These are phyloP conservation scores for Cytospora schulzeri DNA, from an alignment of 2,329 filamentous ascomycete species.

Conservation along the genomic window DNA sequence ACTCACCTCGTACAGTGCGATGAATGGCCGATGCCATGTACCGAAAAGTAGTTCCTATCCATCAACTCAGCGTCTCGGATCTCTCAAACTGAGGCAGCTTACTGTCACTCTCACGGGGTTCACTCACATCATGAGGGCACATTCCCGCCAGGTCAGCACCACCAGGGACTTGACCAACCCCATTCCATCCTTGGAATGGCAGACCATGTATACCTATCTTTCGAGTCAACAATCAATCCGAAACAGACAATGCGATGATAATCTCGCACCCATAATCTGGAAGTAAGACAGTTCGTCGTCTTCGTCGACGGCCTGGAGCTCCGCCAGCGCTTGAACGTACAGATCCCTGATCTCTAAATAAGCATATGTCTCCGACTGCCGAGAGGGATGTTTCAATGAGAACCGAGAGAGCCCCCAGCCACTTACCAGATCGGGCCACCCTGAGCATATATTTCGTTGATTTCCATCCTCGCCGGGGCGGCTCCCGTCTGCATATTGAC, in stretches of 20 bases:
- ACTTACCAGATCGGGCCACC: conserved; percentile 49
- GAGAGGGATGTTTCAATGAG: not conserved
- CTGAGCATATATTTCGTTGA: conserved; percentile 47
- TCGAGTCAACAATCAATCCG: conserved; percentile 17
- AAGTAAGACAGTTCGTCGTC: conserved; percentile 52
- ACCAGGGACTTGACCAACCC: conserved; percentile 37
- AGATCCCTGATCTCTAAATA: conserved; percentile 44
- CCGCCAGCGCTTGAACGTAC: conserved; percentile 49
- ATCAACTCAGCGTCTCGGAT: not conserved
- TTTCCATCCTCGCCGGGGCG: conserved; percentile 49
- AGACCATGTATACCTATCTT: conserved; percentile 38
- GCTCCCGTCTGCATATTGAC: conserved; percentile 42
- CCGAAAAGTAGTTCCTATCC: conserved; percentile 52
- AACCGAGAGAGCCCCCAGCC: not conserved
- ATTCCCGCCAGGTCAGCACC: conserved; percentile 41
- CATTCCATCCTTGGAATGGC: conserved; percentile 40
- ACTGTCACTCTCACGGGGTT: not conserved
- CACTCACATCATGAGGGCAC: conserved; percentile 50
- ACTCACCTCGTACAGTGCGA: conserved; percentile 56
- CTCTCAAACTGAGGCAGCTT: too few relatives aligned
- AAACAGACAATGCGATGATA: conserved; percentile 10
- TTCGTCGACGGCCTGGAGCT: conserved; percentile 45
- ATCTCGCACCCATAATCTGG: conserved; percentile 46
- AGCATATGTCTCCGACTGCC: conserved; percentile 1
- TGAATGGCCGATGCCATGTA: conserved; percentile 59